These are phyloP conservation scores for Citeromyces hawaiiensis DNA, from an alignment of 1,139 yeast species.

Conservation along the genomic window DNA sequence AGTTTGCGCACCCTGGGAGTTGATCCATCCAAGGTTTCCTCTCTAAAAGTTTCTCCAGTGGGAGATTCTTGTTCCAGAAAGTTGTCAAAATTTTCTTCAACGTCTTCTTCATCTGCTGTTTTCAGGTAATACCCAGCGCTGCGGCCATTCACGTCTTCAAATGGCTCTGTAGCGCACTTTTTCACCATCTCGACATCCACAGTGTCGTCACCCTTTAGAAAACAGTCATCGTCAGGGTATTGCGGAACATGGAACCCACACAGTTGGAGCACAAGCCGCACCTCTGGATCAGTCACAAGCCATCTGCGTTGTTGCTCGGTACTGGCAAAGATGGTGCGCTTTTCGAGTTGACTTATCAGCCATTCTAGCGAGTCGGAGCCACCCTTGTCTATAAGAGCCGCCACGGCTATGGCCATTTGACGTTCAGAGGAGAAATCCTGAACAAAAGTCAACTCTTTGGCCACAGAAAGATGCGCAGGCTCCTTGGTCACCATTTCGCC, in stretches of 20 bases:
- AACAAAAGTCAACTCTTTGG: slow-evolving; percentile 9
- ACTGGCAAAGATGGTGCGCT: slow-evolving; percentile 8
- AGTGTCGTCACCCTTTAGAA: neutral
- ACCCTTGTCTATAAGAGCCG: slow-evolving; percentile 33
- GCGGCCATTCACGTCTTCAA: slow-evolving; percentile 2
- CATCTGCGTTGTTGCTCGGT: slow-evolving; percentile 7
- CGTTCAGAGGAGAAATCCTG: slow-evolving; percentile 24
- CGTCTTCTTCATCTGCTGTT: slow-evolving; percentile 1
- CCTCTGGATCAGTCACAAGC: slow-evolving; percentile 2
- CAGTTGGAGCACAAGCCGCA: neutral
- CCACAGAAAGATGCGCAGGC: neutral
- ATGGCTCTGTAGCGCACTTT: neutral
- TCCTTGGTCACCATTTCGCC: slow-evolving; percentile 30
- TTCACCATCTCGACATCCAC: slow-evolving; percentile 1
- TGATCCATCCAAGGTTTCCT: no score
- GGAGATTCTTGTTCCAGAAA: slow-evolving; percentile 4
- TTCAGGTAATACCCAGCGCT: neutral
- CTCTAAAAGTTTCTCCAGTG: no score
- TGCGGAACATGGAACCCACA: neutral
- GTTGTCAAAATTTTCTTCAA: slow-evolving; percentile 5
- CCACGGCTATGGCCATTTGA: slow-evolving; percentile 31
- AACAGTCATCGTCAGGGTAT: neutral
- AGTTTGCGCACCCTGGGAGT: no score
- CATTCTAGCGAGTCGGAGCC: slow-evolving; percentile 26
- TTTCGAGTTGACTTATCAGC: slow-evolving; percentile 25